Evolutionary conservation across 2,329 filamentous ascomycete genomes (phyloP), one percentile per base, ranked within the genome.

Genomic region (Claviceps fusiformis): DNA sequence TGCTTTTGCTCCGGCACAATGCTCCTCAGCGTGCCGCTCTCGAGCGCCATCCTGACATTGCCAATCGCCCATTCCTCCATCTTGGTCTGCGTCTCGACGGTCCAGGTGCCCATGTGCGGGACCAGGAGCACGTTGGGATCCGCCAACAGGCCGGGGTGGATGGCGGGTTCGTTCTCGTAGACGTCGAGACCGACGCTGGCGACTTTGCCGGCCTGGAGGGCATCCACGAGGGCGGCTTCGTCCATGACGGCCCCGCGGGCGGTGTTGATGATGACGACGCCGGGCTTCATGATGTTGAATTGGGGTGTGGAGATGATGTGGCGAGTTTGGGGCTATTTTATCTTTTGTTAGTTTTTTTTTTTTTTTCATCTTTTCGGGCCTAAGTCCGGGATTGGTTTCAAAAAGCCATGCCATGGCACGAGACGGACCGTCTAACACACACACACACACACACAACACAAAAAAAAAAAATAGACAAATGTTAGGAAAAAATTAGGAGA

Each of bases 71-170:
- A 89, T 64, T 82, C 77, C 70, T 92, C 88, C 87, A 92, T 84
- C 68, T 80, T 78, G 47, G 70, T 73, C 66, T 78, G 73, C 7
- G 79, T 81, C 71, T 81, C 88, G 33, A 82, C 72, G 0, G 87
- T 92, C 77, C 80, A 89, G 0, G 89, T 95, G 0, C 89, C 89
- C 86, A 95, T 87, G 68, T 95, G 89, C 53, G 89, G 89, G 41
- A 95, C 71, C 33, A 95, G 74, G 62, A 92, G 74, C 27, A 88
- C 87, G 61, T 81, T 79, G 2, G 81, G 80, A 64, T 92, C 91
- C 17, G 73, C 71, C 15, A 91, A 61, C 46, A 95, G 73, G 1
- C 85, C 86, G 0, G 82, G 83, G 64, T 93, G 87, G 33, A 95
- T 73, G 56, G 80, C 75, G 0, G 89, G 89, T 68, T 95, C 89